A percentile compares a stretch with the other conserved stretches of the same genome.
These are phyloP conservation scores for Solidago caesia DNA, from an alignment of 129 eudicot species.

Conservation along the genomic window DNA sequence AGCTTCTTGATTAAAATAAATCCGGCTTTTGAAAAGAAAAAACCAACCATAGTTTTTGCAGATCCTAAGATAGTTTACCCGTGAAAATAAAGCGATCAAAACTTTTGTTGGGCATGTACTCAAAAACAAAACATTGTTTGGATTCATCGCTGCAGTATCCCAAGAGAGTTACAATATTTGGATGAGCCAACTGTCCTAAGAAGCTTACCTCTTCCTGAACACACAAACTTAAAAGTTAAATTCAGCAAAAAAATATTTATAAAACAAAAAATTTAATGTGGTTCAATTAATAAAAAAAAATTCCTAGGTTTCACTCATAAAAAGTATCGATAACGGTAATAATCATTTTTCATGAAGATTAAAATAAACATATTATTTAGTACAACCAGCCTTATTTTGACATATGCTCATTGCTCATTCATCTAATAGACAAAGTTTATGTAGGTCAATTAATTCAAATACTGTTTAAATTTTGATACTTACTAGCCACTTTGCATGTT, in stretches of 20 bases:
- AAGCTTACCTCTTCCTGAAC: conserved; percentile 3
- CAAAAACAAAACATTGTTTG: not conserved
- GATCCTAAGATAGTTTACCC: not conserved
- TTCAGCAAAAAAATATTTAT: no score
- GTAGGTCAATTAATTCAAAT: no score
- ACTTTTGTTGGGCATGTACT: not conserved
- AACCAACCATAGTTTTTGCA: not conserved
- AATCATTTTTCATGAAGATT: no score
- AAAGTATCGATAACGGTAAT: no score
- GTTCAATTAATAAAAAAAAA: not conserved
- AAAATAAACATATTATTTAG: no score
- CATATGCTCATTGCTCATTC: no score
- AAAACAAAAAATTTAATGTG: not conserved
- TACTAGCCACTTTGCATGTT: conserved; percentile 2
- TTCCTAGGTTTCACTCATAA: no score
- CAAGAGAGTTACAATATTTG: conserved; percentile 28
- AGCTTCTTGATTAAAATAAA: conserved; percentile 8
- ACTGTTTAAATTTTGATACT: no score
- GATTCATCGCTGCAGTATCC: conserved; percentile 32
- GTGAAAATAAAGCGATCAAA: not conserved
- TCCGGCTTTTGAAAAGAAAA: not conserved
- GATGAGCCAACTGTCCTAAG: conserved; percentile 20
- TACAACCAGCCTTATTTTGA: no score
- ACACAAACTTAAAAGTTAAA: not conserved
- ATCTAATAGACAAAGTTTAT: no score